Conservation (phyloP, 129 eudicot genomes). For the Flaveria linearis region DNA sequence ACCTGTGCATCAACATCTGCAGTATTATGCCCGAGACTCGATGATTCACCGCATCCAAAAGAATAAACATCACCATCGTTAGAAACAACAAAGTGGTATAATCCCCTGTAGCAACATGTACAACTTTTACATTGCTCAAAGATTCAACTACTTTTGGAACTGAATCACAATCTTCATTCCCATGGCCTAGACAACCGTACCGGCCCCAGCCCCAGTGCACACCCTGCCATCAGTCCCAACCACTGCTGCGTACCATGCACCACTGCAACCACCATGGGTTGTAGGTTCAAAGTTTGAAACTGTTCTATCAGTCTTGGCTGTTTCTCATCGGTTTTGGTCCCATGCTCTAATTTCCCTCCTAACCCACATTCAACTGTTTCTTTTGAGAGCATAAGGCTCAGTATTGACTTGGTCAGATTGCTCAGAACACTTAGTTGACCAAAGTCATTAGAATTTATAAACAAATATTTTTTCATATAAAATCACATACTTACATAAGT, state of each 20-base stretch:
- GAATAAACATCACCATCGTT: conserved; percentile 83
- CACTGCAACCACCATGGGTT: conserved; percentile 94
- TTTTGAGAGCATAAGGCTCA: too few relatives aligned
- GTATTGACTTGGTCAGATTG: too few relatives aligned
- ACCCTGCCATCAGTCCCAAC: conserved; percentile 93
- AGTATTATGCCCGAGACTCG: conserved; percentile 88
- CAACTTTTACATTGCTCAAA: conserved; percentile 74
- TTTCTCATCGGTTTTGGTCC: conserved; percentile 74
- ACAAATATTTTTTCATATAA: too few relatives aligned
- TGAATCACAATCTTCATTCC: conserved; percentile 90
- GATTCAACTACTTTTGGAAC: conserved; percentile 92
- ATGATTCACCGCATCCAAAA: conserved; percentile 94
- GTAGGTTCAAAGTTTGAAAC: conserved; percentile 67
- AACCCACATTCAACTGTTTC: conserved; percentile 98
- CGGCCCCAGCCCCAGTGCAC: conserved; percentile 99
- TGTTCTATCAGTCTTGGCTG: conserved; percentile 82
- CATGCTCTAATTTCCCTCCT: conserved; percentile 97
- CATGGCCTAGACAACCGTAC: conserved; percentile 94
- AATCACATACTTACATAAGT: too few relatives aligned
- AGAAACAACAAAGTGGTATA: conserved; percentile 91
- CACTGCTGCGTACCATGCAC: conserved; percentile 98
- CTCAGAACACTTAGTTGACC: too few relatives aligned
- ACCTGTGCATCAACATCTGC: conserved; percentile 78
- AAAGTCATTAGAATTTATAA: too few relatives aligned
- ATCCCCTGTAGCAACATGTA: conserved; percentile 96